Evolutionary conservation across 2,329 filamentous ascomycete species (phyloP).

Genomic region (Chrysosporium queenslandicum): DNA sequence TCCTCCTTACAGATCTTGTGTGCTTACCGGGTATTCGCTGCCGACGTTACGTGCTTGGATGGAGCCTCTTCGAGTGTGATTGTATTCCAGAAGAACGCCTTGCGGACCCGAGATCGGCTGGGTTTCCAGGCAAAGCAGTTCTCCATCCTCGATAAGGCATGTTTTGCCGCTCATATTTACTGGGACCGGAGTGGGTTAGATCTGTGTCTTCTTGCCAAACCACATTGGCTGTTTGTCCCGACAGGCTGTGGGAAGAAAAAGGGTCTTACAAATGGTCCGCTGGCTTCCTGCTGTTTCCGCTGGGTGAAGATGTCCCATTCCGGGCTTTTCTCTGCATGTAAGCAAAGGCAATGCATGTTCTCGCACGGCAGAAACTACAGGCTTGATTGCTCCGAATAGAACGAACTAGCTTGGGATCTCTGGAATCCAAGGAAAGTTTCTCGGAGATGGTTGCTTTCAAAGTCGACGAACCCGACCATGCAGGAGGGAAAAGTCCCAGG

Average conservation of each 20-base stretch:
- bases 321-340: background rate
- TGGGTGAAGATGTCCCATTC: background rate
- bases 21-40: conserved; percentile 3
- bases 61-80: background rate
- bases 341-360: background rate
- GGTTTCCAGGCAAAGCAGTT: background rate
- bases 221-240: background rate
- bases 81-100: background rate
- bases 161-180: background rate
- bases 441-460: background rate
- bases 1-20: background rate
- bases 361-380: background rate
- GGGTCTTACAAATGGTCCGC: background rate
- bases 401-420: background rate
- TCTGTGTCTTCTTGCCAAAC: background rate
- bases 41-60: background rate
- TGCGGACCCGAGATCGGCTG: background rate
- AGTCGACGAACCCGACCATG: background rate
- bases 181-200: background rate
- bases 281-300: background rate
- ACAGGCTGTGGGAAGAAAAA: no score
- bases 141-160: background rate
- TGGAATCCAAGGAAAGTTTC: background rate
- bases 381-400: background rate
- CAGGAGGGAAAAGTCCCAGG: background rate